Percentiles rank a stretch among this genome's conserved stretches.
These are phyloP conservation scores for Umbelopsis sp. DNA, from an alignment of 371 early-diverging fungal species.

Conservation along the genomic window DNA sequence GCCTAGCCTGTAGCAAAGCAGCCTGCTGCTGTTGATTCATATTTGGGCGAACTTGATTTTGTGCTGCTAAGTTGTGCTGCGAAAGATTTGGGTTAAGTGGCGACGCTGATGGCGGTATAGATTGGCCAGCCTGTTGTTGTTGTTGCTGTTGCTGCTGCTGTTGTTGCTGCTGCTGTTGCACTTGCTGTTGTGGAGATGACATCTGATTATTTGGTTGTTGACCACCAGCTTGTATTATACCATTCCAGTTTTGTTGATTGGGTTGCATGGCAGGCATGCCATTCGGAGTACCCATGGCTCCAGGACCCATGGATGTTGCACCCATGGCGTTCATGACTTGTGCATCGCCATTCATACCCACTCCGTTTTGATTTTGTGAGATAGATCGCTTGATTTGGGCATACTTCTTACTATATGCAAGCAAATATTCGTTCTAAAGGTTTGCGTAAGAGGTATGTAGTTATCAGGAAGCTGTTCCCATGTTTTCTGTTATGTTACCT, in stretches of 20 bases:
- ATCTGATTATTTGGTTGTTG: slow-evolving; percentile 45
- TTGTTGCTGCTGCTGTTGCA: slow-evolving; percentile 21
- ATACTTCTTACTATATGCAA: slow-evolving; percentile 4
- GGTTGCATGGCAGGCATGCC: slow-evolving; percentile 1
- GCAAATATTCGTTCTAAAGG: slow-evolving; percentile 3
- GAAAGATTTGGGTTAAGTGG: slow-evolving; percentile 6
- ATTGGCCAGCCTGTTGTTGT: slow-evolving; percentile 35
- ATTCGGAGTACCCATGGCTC: background rate
- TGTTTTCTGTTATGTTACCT: slow-evolving; percentile 29
- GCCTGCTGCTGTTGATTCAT: slow-evolving; percentile 19
- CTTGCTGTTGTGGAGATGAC: slow-evolving; percentile 30
- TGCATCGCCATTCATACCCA: slow-evolving; percentile 9
- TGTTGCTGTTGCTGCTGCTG: slow-evolving; percentile 25
- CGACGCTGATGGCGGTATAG: background rate
- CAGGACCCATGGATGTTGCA: background rate
- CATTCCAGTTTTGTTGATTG: slow-evolving; percentile 23
- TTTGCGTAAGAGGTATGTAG: background rate
- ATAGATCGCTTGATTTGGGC: slow-evolving; percentile 10
- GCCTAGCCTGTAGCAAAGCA: slow-evolving; percentile 16
- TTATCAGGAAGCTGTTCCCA: background rate
- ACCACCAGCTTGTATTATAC: slow-evolving; percentile 43
- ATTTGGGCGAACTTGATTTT: slow-evolving; percentile 6
- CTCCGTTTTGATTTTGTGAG: background rate
- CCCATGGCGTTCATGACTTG: slow-evolving; percentile 14
- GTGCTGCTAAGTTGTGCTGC: background rate